phyloP scores from a whole-genome alignment of 306 rosid genomes.

The Corylus avellana region DNA sequence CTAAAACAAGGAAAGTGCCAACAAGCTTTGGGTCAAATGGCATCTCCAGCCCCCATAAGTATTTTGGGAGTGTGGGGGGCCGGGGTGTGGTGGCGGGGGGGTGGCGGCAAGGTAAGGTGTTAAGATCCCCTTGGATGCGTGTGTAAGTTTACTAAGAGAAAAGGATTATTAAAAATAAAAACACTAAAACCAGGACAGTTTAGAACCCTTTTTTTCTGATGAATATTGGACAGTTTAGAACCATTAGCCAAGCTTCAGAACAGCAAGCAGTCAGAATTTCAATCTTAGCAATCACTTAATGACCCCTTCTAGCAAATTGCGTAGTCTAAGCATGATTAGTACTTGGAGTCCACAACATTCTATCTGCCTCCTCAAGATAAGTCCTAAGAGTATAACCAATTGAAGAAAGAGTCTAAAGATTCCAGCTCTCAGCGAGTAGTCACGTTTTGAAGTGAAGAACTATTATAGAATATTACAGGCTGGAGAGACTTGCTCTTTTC shows the following conservation, averaged over 20 bases:
- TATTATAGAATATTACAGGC: no score
- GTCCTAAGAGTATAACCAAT: no score
- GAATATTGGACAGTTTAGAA: not conserved
- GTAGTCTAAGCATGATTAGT: not conserved
- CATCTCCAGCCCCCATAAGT: not conserved
- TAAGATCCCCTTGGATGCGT: not conserved
- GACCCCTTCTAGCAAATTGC: not conserved
- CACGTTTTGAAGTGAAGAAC: no score
- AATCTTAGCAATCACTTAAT: not conserved
- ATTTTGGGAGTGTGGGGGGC: no score
- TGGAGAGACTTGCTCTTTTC: no score
- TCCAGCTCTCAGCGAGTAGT: no score
- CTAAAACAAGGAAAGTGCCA: not conserved
- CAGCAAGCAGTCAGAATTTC: not conserved
- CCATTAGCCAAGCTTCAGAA: not conserved
- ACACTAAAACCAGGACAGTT: not conserved
- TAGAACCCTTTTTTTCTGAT: not conserved
- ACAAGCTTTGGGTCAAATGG: not conserved
- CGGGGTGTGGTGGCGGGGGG: no score
- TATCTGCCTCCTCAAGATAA: no score
- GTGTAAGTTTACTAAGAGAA: not conserved
- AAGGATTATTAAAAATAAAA: not conserved
- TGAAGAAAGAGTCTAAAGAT: no score
- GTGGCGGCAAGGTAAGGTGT: not conserved
- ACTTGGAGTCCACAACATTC: no score